Percentiles rank a stretch among this genome's conserved stretches.
phyloP scores from a whole-genome alignment of 2,329 filamentous ascomycete species.

The Ceratocystis huliohia region DNA sequence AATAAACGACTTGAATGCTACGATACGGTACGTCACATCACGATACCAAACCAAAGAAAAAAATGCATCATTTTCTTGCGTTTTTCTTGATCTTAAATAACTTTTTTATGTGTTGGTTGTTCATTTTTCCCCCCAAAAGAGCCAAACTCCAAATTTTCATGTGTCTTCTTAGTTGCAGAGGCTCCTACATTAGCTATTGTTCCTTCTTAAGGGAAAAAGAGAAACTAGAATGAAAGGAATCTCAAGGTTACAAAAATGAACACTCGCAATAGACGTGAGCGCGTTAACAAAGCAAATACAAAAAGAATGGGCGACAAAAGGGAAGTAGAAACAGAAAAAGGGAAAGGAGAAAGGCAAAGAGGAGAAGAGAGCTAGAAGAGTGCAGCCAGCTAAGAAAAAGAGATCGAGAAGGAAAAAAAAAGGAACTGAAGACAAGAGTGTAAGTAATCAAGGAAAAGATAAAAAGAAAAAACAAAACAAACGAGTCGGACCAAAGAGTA shows the following conservation, averaged over 20 bases:
- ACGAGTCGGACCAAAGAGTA: too few relatives aligned
- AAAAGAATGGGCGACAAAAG: constrained; percentile 10
- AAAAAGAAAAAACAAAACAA: too few relatives aligned
- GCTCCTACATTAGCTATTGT: too few relatives aligned
- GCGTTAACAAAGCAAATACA: neutral
- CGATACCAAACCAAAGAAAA: too few relatives aligned
- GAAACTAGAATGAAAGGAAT: constrained; percentile 18
- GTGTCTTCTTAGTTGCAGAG: neutral
- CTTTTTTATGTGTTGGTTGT: constrained; percentile 18
- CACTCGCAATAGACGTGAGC: neutral
- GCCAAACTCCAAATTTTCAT: constrained; percentile 6
- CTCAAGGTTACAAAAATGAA: constrained; percentile 23
- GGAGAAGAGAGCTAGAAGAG: neutral
- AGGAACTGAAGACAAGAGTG: neutral
- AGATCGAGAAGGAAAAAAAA: neutral
- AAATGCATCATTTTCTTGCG: neutral
- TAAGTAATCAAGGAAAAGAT: neutral
- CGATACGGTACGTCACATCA: neutral
- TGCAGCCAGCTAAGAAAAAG: neutral
- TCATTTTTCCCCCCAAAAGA: neutral
- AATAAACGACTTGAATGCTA: neutral
- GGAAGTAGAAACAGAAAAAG: neutral
- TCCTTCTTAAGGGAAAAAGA: neutral
- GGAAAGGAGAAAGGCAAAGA: neutral
- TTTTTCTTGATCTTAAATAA: constrained; percentile 10